Evolutionary conservation across 1,139 yeast species (phyloP).

Genomic region (Saccharomyces hybrid): DNA sequence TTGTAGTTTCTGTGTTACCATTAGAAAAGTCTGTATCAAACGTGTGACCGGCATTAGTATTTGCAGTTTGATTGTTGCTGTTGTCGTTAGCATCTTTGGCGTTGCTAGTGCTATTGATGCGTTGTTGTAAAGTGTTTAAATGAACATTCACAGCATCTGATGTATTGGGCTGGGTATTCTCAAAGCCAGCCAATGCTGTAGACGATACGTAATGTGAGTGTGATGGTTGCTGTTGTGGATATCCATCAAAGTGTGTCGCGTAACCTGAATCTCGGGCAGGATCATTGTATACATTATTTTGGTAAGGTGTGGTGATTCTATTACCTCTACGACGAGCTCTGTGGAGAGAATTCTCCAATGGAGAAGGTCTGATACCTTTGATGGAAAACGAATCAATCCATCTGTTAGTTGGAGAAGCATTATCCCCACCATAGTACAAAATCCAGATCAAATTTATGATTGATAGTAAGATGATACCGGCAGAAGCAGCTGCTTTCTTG

Average conservation of each 20-base stretch:
- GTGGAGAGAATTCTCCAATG: constrained; percentile 22
- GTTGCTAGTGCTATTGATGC: constrained; percentile 3
- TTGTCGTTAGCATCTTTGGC: not conserved
- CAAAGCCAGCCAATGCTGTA: constrained; percentile 35
- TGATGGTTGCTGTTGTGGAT: not conserved
- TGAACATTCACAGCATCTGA: constrained; percentile 6
- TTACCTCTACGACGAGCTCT: constrained; percentile 18
- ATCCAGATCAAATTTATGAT: constrained; percentile 79
- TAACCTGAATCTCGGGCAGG: not conserved
- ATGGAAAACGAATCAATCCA: constrained; percentile 72
- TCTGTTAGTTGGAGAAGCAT: constrained; percentile 70
- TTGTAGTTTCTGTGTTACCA: constrained; percentile 33
- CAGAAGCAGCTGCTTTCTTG: constrained; percentile 80
- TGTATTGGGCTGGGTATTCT: constrained; percentile 27
- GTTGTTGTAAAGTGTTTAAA: not conserved
- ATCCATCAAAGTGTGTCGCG: not conserved
- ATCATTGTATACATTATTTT: not conserved
- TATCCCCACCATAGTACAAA: constrained; percentile 77
- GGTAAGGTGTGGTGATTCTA: not conserved
- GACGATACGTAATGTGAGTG: constrained; percentile 32
- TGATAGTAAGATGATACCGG: constrained; percentile 79
- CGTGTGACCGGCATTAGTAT: constrained; percentile 18
- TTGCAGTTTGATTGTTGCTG: not conserved
- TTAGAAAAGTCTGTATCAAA: constrained; percentile 29
- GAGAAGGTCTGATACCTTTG: constrained; percentile 36